Evolutionary conservation across 2,329 filamentous ascomycete species (phyloP).

Genomic region (Diaporthe batatas): DNA sequence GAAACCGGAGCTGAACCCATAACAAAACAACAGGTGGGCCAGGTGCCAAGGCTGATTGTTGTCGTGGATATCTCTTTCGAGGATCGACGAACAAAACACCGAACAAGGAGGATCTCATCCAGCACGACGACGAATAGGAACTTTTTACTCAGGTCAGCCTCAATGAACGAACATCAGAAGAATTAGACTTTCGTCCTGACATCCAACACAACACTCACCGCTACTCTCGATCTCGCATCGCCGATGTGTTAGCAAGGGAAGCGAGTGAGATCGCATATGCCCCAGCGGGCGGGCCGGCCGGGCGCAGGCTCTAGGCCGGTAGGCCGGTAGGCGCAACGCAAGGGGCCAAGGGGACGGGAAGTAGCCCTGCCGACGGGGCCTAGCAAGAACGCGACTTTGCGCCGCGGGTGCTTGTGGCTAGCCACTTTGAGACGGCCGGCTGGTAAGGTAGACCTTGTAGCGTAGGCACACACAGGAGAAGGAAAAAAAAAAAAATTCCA

Average conservation of each 20-base stretch:
- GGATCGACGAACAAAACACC: not conserved
- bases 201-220: conserved; percentile 6
- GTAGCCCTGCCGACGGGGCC: conserved; percentile 29
- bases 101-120: not conserved
- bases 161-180: not conserved
- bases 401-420: not conserved
- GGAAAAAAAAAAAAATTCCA: not conserved
- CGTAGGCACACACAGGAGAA: no score
- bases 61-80: not conserved
- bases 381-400: conserved; percentile 6
- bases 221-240: conserved; percentile 31
- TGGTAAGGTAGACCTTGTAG: conserved; percentile 18
- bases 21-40: not conserved
- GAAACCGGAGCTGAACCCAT: not conserved
- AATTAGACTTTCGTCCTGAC: conserved; percentile 21
- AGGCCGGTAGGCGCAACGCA: conserved; percentile 7
- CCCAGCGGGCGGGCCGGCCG: conserved; percentile 7
- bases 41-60: conserved; percentile 3
- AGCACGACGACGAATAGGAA: not conserved
- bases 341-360: not conserved
- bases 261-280: conserved; percentile 7
- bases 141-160: not conserved
- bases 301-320: no score
- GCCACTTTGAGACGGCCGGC: not conserved
- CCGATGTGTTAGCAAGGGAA: conserved; percentile 2